These are phyloP conservation scores for Blepharisma undulans DNA, from an alignment of 169 alveolate species.

Conservation along the genomic window DNA sequence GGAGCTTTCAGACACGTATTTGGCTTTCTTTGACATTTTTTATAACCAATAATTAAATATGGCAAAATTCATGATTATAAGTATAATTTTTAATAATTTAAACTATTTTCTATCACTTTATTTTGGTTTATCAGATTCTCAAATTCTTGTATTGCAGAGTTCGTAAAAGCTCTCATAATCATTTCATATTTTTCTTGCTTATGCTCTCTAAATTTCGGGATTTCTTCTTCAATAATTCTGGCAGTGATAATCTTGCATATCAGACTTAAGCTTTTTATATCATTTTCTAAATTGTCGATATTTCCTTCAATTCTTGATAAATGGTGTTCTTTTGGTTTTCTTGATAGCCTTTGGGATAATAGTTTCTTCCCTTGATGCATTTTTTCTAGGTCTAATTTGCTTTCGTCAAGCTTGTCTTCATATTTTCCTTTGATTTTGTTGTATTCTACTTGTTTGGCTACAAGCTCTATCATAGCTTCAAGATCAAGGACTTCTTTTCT, in stretches of 20 bases:
- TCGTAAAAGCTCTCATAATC: not conserved
- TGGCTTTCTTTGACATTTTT: not conserved
- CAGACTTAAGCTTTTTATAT: not conserved
- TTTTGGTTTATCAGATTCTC: not conserved
- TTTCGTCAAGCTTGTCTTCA: not conserved
- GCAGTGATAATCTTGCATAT: not conserved
- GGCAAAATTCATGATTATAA: not conserved
- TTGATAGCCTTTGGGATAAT: not conserved
- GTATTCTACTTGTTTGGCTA: not conserved
- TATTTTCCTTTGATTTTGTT: not conserved
- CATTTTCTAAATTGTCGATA: not conserved
- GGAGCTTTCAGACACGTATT: not conserved
- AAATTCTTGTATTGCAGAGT: not conserved
- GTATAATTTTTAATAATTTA: not conserved
- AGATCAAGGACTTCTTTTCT: constrained; percentile 13
- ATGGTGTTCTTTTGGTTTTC: not conserved
- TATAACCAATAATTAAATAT: not conserved
- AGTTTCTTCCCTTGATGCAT: not conserved
- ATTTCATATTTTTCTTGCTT: constrained; percentile 14
- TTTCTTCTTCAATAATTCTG: not conserved
- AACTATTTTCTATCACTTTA: not conserved
- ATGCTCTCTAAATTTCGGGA: constrained; percentile 7
- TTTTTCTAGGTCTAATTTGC: not conserved
- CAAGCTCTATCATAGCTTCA: constrained; percentile 22
- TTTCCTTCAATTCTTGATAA: not conserved